Percentiles rank a stretch among this genome's conserved stretches.
Evolutionary conservation across 768 basidiomycete genomes (phyloP).

Genomic region (Boletus huronensis): DNA sequence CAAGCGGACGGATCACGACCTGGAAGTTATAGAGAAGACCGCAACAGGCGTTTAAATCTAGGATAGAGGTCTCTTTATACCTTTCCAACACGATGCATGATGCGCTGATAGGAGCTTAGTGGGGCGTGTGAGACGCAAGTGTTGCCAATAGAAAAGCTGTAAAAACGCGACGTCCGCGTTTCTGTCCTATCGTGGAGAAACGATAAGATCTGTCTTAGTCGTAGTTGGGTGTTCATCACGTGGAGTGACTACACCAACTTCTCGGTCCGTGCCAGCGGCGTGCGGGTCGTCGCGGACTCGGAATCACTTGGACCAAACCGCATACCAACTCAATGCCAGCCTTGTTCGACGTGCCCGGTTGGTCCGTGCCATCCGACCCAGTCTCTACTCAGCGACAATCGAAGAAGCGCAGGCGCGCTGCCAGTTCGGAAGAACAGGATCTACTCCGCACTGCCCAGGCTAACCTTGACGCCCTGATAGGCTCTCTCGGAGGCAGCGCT

Average conservation of each 20-base stretch:
- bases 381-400: slow-evolving; percentile 33
- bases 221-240: too few relatives aligned
- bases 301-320: slow-evolving; percentile 3
- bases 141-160: not conserved
- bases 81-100: slow-evolving; percentile 15
- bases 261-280: not conserved
- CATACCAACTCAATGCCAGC: slow-evolving; percentile 23
- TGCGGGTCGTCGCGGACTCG: not conserved
- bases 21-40: not conserved
- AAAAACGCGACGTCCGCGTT: slow-evolving; percentile 23
- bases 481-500: slow-evolving; percentile 37
- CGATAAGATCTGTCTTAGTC: not conserved
- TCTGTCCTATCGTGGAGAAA: not conserved
- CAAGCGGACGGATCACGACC: not conserved
- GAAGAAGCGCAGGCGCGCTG: slow-evolving; percentile 55
- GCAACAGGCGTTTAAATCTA: not conserved
- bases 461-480: slow-evolving; percentile 62
- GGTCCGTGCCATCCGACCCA: slow-evolving; percentile 50
- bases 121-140: slow-evolving; percentile 15
- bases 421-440: slow-evolving; percentile 34
- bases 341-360: slow-evolving; percentile 67
- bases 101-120: not conserved
- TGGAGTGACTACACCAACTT: not conserved
- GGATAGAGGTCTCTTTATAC: slow-evolving; percentile 11
- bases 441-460: slow-evolving; percentile 39